phyloP scores from a whole-genome alignment of 1,139 yeast species.

The Pichia norvegensis region DNA sequence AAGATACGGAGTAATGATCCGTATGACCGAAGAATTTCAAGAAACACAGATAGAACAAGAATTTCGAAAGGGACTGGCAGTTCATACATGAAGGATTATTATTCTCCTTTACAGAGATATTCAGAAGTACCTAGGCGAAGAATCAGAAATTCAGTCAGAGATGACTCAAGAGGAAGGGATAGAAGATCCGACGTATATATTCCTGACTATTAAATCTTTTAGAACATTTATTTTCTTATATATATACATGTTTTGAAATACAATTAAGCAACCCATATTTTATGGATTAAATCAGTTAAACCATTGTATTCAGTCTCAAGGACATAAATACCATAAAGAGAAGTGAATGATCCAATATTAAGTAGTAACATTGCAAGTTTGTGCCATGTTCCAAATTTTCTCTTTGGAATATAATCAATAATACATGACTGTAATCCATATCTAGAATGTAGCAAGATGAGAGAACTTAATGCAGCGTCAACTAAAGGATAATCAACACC shows the following conservation, averaged over 20 bases:
- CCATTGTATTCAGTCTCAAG: slow-evolving; percentile 53
- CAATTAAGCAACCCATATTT: slow-evolving; percentile 13
- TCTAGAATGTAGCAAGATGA: slow-evolving; percentile 55
- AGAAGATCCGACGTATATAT: slow-evolving; percentile 1
- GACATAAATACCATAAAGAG: slow-evolving; percentile 60
- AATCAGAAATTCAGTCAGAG: neutral
- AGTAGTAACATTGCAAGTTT: slow-evolving; percentile 54
- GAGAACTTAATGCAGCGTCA: slow-evolving; percentile 51
- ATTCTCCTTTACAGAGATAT: neutral
- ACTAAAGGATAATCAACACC: slow-evolving; percentile 44
- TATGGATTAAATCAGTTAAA: slow-evolving; percentile 11
- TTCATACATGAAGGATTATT: no score
- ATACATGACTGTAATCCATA: slow-evolving; percentile 74
- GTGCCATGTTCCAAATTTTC: slow-evolving; percentile 67
- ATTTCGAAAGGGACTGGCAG: neutral
- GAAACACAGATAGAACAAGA: neutral
- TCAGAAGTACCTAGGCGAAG: neutral
- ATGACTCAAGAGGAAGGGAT: neutral
- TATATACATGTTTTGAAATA: neutral
- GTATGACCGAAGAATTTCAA: no score
- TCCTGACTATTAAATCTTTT: neutral
- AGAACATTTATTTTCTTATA: no score
- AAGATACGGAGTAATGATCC: neutral
- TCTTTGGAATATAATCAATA: slow-evolving; percentile 65
- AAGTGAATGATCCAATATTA: slow-evolving; percentile 53